These are phyloP conservation scores for Malassezia furfur DNA, from an alignment of 1,284 basidiomycete species.

Conservation along the genomic window DNA sequence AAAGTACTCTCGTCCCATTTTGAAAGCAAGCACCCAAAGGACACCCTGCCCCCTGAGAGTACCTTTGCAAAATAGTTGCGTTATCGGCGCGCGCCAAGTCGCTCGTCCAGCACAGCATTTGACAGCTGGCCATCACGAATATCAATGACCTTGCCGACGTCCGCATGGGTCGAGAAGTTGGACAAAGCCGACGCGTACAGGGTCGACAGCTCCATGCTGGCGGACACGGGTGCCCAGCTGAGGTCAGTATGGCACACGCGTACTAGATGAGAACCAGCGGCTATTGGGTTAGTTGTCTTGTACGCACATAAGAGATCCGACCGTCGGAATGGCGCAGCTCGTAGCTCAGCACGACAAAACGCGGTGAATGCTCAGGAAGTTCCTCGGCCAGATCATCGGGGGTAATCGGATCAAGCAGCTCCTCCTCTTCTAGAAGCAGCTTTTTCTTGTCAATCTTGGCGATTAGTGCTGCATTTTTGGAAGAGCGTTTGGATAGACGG, in stretches of 20 bases:
- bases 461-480: conserved; percentile 27
- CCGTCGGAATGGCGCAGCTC: conserved; percentile 73
- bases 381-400: conserved; percentile 52
- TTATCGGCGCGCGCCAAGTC: conserved; percentile 24
- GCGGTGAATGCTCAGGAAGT: conserved; percentile 76
- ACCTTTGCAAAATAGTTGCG: not conserved
- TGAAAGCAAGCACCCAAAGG: not conserved
- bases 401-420: conserved; percentile 22
- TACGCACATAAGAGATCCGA: conserved; percentile 60
- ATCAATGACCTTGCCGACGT: conserved; percentile 41
- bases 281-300: conserved; percentile 1
- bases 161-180: conserved; percentile 30
- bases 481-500: conserved; percentile 23
- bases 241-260: conserved; percentile 15
- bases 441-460: conserved; percentile 39
- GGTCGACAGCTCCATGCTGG: conserved; percentile 34
- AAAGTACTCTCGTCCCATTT: not conserved
- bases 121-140: conserved; percentile 32
- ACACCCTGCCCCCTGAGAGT: not conserved
- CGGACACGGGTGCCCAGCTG: conserved; percentile 41
- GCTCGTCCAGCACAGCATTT: conserved; percentile 19
- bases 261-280: conserved; percentile 28
- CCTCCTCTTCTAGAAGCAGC: conserved; percentile 34
- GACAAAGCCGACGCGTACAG: conserved; percentile 44
- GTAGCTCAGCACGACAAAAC: conserved; percentile 76